Base-by-base conservation (phyloP, 1,139 yeast species). In the Suhomyces ambrosiae region DNA sequence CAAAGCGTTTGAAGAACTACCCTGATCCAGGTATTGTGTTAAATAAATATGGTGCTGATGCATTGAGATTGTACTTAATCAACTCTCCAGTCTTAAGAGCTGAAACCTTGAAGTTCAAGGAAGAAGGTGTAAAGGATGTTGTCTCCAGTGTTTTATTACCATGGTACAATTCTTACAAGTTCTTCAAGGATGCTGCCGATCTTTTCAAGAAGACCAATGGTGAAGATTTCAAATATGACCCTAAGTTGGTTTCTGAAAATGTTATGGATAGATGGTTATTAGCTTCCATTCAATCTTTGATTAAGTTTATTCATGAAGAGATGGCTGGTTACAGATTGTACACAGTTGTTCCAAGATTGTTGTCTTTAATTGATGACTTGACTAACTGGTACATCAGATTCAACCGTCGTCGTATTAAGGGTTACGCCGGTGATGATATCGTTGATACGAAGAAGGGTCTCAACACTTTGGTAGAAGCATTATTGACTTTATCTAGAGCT, bases 351-450 rank as follows among this genome's bases (percentile, higher is more conserved):
- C 96, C 98, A 53, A 86, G 84, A 59, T 73, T 94, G 58, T 76
- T 94, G 55, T 74, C 79, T 42, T 85, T 92, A 62, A 86, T 94
- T 63, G 98, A 92, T 56, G 89, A 87, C 58, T 79, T 94, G 65
- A 94, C 99, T 50, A 94, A 94, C 72, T 92, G 98, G 98, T 94
- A 94, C 74, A 94, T 94, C 62, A 84, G 99, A 66, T 86, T 94
- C 68, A 92, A 94, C 74, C 90, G 99, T 74, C 82, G 90, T 71
- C 92, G 99, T 74, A 78, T 94, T 57, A 94, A 94, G 83, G 97
- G 98, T 60, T 62, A 63, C 46, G 45, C 69, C 12, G 89, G 83
- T 57, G 84, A 78, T 41, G 96, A 95, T 46, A 67, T 78, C 37
- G 84, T 82, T 36, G 98, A 94, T 60, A 85, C 97, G 53, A 65